phyloP scores from a whole-genome alignment of 1,284 basidiomycete genomes.

The Polyporus tsugae region DNA sequence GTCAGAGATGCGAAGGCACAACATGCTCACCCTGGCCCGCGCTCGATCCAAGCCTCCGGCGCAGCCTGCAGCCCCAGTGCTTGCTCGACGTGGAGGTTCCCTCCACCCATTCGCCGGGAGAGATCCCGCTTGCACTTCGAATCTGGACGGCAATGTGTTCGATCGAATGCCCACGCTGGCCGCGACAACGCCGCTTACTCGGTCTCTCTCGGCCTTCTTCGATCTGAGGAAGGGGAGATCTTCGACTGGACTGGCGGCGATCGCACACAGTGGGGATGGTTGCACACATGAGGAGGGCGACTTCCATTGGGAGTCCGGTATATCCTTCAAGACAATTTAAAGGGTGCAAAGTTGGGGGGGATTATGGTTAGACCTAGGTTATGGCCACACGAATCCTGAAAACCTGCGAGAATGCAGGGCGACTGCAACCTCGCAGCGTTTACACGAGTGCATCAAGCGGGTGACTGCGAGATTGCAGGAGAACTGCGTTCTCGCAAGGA shows the following conservation, averaged over 20 bases:
- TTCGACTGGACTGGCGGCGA: slow-evolving; percentile 56
- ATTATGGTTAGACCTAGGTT: too few relatives aligned
- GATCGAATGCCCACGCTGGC: neutral
- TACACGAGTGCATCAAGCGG: too few relatives aligned
- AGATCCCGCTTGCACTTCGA: neutral
- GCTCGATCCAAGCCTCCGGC: neutral
- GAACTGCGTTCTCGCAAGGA: too few relatives aligned
- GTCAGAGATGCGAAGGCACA: too few relatives aligned
- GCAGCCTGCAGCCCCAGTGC: too few relatives aligned
- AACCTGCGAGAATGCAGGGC: too few relatives aligned
- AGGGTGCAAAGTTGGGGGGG: too few relatives aligned
- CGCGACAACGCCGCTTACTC: neutral
- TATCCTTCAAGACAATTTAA: slow-evolving; percentile 65
- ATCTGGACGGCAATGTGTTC: neutral
- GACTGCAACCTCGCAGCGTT: too few relatives aligned
- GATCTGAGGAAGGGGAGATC: neutral
- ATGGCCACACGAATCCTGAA: too few relatives aligned
- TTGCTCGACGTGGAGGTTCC: too few relatives aligned
- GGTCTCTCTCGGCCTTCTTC: slow-evolving; percentile 42
- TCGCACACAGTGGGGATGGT: neutral
- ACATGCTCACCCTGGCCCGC: neutral
- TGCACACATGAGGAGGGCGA: neutral
- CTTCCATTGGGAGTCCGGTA: neutral
- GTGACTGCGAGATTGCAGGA: too few relatives aligned
- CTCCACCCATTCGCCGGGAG: neutral